Evolutionary conservation across 352 stramenopile genomes (phyloP).

Genomic region (Phytopythium litorale): DNA sequence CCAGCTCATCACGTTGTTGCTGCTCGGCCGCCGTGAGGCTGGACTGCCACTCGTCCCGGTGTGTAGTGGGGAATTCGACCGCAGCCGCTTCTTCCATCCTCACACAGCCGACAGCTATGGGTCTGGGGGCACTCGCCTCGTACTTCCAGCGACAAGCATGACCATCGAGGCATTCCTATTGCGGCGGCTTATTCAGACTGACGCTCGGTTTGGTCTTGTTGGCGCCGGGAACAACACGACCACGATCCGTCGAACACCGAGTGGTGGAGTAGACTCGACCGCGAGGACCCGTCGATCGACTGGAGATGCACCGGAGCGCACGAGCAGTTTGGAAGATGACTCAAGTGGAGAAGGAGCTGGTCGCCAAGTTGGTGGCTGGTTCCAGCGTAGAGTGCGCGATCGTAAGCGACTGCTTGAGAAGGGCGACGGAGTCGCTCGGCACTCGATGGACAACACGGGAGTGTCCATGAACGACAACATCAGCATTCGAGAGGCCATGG

Average conservation of each 20-base stretch:
- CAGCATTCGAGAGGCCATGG: constrained; percentile 37
- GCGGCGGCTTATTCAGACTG: constrained; percentile 38
- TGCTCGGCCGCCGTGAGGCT: constrained; percentile 58
- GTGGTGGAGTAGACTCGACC: not conserved
- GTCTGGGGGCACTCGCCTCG: constrained; percentile 2
- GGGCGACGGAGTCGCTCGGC: constrained; percentile 25
- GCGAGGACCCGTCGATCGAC: not conserved
- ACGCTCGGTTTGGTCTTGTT: not conserved
- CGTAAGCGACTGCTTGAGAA: constrained; percentile 17
- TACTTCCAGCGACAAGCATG: constrained; percentile 12
- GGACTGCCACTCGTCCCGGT: constrained; percentile 52
- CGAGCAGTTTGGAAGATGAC: constrained; percentile 7
- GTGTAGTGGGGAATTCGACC: constrained; percentile 32
- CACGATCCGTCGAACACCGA: not conserved
- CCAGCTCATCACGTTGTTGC: constrained; percentile 59
- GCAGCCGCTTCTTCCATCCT: constrained; percentile 57
- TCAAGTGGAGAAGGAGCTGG: not conserved
- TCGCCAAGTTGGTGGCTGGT: constrained; percentile 18
- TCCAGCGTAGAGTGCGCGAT: constrained; percentile 32
- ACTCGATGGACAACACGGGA: constrained; percentile 37
- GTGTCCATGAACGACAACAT: constrained; percentile 50
- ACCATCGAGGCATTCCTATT: constrained; percentile 62
- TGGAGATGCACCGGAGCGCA: not conserved
- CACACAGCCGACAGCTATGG: constrained; percentile 27
- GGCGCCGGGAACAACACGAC: not conserved